Conservation (phyloP, 768 basidiomycete genomes). For the Termitomyces heimii region DNA sequence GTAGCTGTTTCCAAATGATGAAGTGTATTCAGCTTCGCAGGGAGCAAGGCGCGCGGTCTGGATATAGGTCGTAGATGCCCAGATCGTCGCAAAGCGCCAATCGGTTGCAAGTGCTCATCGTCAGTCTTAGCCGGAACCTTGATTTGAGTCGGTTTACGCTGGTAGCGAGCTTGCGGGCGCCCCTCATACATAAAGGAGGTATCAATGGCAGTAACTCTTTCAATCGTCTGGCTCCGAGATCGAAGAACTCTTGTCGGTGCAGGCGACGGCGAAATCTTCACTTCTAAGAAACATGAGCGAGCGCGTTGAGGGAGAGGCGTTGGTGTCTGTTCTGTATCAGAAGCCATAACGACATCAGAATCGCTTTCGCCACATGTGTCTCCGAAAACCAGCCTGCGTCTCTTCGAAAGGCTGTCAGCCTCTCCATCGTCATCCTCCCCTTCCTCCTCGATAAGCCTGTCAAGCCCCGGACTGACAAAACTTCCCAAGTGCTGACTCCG, state of each 20-base stretch:
- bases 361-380: slow-evolving; percentile 10
- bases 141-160: background rate
- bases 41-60: background rate
- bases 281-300: background rate
- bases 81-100: slow-evolving; percentile 9
- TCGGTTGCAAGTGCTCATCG: background rate
- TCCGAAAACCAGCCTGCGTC: slow-evolving; percentile 16
- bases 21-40: background rate
- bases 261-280: slow-evolving; percentile 4
- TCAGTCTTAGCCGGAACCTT: background rate
- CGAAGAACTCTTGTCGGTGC: slow-evolving; percentile 11
- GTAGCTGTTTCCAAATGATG: background rate
- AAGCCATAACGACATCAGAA: slow-evolving; percentile 9
- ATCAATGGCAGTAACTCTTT: slow-evolving; percentile 4
- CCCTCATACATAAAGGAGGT: slow-evolving; percentile 9
- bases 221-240: slow-evolving; percentile 12
- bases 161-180: slow-evolving; percentile 2
- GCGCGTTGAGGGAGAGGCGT: slow-evolving; percentile 12
- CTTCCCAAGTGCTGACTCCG: slow-evolving; percentile 16
- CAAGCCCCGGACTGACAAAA: slow-evolving; percentile 21
- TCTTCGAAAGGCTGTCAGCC: slow-evolving; percentile 18
- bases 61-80: slow-evolving; percentile 10
- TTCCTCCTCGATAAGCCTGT: slow-evolving; percentile 23
- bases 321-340: slow-evolving; percentile 12
- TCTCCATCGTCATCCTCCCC: slow-evolving; percentile 12